Evolutionary conservation across 2,329 filamentous ascomycete species (phyloP).

Genomic region (Aspergillus oerlinghausenensis): DNA sequence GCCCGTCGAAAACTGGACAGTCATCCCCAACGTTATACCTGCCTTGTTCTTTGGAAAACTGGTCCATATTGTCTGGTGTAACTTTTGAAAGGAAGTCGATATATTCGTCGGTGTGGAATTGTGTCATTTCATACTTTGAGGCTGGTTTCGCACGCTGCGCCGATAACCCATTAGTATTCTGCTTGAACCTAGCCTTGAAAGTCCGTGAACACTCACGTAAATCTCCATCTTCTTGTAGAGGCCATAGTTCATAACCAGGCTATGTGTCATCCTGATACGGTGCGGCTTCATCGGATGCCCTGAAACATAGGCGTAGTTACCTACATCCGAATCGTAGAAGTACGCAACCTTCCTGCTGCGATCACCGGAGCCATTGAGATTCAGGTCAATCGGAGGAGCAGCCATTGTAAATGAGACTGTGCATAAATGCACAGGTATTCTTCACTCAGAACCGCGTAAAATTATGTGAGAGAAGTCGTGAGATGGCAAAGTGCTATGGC

Average conservation of each 20-base stretch:
- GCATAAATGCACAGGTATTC: slow-evolving; percentile 3
- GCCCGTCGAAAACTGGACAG: slow-evolving; percentile 63
- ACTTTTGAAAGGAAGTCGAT: slow-evolving; percentile 76
- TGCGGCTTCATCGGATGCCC: slow-evolving; percentile 66
- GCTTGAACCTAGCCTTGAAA: background rate
- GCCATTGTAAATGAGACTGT: slow-evolving; percentile 41
- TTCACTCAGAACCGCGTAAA: slow-evolving; percentile 5
- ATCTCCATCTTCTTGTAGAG: slow-evolving; percentile 72
- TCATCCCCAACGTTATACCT: slow-evolving; percentile 65
- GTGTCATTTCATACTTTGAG: slow-evolving; percentile 66
- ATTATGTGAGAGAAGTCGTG: background rate
- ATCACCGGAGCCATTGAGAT: slow-evolving; percentile 47
- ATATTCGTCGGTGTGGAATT: slow-evolving; percentile 70
- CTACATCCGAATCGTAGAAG: slow-evolving; percentile 97
- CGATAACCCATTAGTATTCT: slow-evolving; percentile 16
- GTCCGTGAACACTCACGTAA: slow-evolving; percentile 47
- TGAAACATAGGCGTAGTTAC: slow-evolving; percentile 91
- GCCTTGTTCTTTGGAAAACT: slow-evolving; percentile 84
- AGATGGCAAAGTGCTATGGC: slow-evolving; percentile 15
- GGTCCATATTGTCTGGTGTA: slow-evolving; percentile 97
- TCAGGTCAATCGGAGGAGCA: slow-evolving; percentile 51
- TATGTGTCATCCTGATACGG: slow-evolving; percentile 63
- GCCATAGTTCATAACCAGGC: slow-evolving; percentile 67
- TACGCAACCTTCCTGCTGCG: slow-evolving; percentile 84
- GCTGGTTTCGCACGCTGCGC: slow-evolving; percentile 71